phyloP scores from a whole-genome alignment of 192 early-diverging fungal genomes.

The Gamsiella multidivaricata region DNA sequence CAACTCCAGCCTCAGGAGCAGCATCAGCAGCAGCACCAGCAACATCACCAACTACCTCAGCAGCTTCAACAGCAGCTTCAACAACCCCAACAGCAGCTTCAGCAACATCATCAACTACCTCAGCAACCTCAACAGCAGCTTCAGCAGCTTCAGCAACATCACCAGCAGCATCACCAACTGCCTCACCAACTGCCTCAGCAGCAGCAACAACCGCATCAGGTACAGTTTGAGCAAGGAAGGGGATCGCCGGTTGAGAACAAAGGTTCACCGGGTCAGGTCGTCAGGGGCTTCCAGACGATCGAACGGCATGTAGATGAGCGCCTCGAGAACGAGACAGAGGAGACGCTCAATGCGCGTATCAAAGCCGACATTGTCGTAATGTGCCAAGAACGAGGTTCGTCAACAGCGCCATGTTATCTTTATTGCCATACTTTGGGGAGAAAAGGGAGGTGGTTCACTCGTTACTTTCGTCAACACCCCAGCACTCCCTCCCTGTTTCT shows the following conservation, averaged over 20 bases:
- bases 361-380: slow-evolving; percentile 79
- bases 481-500: neutral
- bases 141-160: neutral
- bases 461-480: neutral
- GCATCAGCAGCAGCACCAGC: slow-evolving; percentile 17
- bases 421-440: neutral
- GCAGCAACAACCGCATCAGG: slow-evolving; percentile 5
- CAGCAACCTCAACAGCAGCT: slow-evolving; percentile 6
- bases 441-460: neutral
- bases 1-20: slow-evolving; percentile 1
- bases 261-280: slow-evolving; percentile 11
- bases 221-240: slow-evolving; percentile 6
- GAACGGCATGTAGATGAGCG: slow-evolving; percentile 51
- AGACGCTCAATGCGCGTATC: slow-evolving; percentile 70
- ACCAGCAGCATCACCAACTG: slow-evolving; percentile 7
- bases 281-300: slow-evolving; percentile 45
- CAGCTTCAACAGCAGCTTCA: slow-evolving; percentile 7
- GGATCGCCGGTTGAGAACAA: slow-evolving; percentile 8
- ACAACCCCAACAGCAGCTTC: neutral
- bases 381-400: slow-evolving; percentile 79
- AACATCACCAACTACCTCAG: slow-evolving; percentile 9
- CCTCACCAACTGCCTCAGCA: neutral
- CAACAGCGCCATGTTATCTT: neutral
- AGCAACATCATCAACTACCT: neutral
- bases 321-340: slow-evolving; percentile 64